These are phyloP conservation scores for Triangularia verruculosa DNA, from an alignment of 2,329 filamentous ascomycete species.

Conservation along the genomic window DNA sequence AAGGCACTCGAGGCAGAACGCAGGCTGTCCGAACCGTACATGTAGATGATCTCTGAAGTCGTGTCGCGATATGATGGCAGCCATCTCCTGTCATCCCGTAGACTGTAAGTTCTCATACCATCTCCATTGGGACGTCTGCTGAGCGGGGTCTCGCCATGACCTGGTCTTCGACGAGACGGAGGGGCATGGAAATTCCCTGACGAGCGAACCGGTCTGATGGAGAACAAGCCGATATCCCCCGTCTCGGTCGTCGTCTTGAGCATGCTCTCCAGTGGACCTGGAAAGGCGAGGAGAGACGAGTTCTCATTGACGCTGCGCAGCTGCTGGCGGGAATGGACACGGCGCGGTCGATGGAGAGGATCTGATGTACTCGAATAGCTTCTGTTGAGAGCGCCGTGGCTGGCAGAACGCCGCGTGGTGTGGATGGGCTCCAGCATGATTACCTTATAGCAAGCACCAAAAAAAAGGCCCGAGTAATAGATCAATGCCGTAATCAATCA, in stretches of 20 bases:
- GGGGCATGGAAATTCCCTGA: conserved; percentile 33
- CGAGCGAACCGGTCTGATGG: conserved; percentile 45
- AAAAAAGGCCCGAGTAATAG: conserved; percentile 1
- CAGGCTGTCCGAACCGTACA: conserved; percentile 52
- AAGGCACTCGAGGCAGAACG: conserved; percentile 43
- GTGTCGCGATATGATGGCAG: conserved; percentile 51
- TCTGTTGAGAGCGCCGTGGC: conserved; percentile 40
- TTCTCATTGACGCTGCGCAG: conserved; percentile 46
- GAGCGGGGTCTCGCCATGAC: conserved; percentile 32
- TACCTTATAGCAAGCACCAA: conserved; percentile 3
- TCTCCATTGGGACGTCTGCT: conserved; percentile 31
- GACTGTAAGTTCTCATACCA: conserved; percentile 33
- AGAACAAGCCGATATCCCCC: conserved; percentile 62
- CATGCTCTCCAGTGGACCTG: conserved; percentile 61
- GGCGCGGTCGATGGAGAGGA: conserved; percentile 21
- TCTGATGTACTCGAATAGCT: conserved; percentile 30
- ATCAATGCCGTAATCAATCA: background rate
- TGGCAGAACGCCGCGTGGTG: conserved; percentile 35
- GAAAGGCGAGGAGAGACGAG: conserved; percentile 43
- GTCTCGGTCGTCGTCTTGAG: conserved; percentile 64
- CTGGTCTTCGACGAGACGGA: conserved; percentile 28
- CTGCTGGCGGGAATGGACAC: conserved; percentile 31
- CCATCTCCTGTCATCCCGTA: conserved; percentile 42
- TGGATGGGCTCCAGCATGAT: conserved; percentile 26
- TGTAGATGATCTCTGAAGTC: conserved; percentile 54